Evolutionary conservation across 345 rosid species (phyloP), one percentile per base, ranked within the genome.

Genomic region (Durio zibethinus): DNA sequence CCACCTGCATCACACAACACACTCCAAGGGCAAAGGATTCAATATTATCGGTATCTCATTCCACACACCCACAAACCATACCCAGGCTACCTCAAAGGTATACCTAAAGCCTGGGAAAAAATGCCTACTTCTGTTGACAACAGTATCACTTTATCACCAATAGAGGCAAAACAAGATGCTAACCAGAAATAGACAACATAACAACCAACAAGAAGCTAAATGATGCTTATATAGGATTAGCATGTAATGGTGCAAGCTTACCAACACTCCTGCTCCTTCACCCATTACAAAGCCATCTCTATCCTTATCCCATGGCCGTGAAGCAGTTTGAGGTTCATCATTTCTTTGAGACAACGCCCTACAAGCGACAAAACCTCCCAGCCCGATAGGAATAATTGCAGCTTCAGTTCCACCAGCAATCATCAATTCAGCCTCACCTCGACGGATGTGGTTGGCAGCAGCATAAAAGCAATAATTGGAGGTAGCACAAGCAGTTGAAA

Each of bases 331-430:
- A 33, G 99, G 99, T 72, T 96, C 99, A 88, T 93, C 99, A 76
- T 96, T 96, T 80, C 99, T 89, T 87, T 93, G 98, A 25, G 99
- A 96, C 71, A 96, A 79, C 5, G 97, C 99, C 84, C 97, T 90
- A 54, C 97, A 96, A 25, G 98, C 99, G 79, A 92, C 97, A 82
- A 93, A 93, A 74, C 99, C 99, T 66, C 98, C 97, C 91, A 93
- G 83, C 21, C 98, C 99, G 74, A 96, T 89, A 60, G 99, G 99
- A 83, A 96, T 89, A 70, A 96, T 89, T 45, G 97, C 95, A 79
- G 99, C 99, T 86, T 93, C 99, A 21, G 95, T 92, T 83, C 99
- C 99, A 79, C 99, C 99, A 74, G 97, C 99, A 86, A 96, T 73
- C 94, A 96, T 96, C 90, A 96, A 76, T 79, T 96, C 97, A 79